A percentile compares a stretch with the other conserved stretches of the same genome.
phyloP scores from a whole-genome alignment of 805 yeast genomes.

The Saccharomycopsis fermentans region DNA sequence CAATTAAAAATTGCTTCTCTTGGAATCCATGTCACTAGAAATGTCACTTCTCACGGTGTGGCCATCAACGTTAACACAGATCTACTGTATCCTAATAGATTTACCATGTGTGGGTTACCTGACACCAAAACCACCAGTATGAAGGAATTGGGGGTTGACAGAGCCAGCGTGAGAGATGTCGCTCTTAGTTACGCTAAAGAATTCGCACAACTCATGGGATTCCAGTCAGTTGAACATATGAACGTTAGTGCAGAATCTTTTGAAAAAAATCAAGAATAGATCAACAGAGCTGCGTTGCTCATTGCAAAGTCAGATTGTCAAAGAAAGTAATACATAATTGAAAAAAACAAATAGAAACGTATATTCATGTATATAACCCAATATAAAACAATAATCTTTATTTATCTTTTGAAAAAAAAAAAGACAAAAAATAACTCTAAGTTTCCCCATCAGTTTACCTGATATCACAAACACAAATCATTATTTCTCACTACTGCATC shows the following conservation, averaged over 20 bases:
- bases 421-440: too few species aligned
- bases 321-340: too few species aligned
- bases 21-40: slow-evolving; percentile 78
- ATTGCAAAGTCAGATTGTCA: too few species aligned
- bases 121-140: slow-evolving; percentile 50
- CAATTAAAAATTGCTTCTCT: slow-evolving; percentile 71
- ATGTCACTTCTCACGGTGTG: slow-evolving; percentile 83
- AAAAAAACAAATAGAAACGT: too few species aligned
- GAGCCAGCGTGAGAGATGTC: slow-evolving; percentile 28
- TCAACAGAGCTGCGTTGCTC: too few species aligned
- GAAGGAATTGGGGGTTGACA: slow-evolving; percentile 17
- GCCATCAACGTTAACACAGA: slow-evolving; percentile 74
- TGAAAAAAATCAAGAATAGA: neutral
- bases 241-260: slow-evolving; percentile 27
- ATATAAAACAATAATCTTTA: too few species aligned
- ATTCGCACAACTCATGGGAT: slow-evolving; percentile 32
- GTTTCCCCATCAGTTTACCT: too few species aligned
- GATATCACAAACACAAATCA: too few species aligned
- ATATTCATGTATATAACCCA: too few species aligned
- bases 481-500: slow-evolving; percentile 7
- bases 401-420: too few species aligned
- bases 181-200: slow-evolving; percentile 36
- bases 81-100: slow-evolving; percentile 54
- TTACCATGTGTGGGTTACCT: slow-evolving; percentile 81
- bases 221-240: slow-evolving; percentile 26